Conservation (phyloP, 176 grass and related monocot genomes). For the Rhynchospora tenuis region DNA sequence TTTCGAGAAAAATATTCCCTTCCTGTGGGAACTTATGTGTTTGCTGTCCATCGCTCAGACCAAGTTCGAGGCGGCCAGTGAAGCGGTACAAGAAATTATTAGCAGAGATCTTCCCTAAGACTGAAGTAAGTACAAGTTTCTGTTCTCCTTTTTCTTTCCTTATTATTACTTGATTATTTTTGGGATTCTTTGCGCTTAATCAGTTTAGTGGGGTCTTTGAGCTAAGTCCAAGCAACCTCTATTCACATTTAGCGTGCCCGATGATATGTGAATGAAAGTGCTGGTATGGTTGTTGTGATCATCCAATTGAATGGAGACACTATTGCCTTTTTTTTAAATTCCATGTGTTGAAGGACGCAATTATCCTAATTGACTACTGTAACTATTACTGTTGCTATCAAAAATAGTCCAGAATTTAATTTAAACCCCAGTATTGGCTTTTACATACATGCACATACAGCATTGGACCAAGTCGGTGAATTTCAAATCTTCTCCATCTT, state of each 20-base stretch:
- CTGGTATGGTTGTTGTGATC: not conserved
- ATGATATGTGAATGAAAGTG: not conserved
- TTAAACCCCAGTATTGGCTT: not conserved
- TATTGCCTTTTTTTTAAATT: not conserved
- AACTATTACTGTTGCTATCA: not conserved
- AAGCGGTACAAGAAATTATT: constrained; percentile 99
- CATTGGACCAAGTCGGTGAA: not conserved
- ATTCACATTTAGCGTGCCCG: not conserved
- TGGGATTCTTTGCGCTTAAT: not conserved
- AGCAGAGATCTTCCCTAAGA: constrained; percentile 93
- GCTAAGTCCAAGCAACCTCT: not conserved
- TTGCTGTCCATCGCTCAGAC: constrained; percentile 87
- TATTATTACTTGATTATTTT: not conserved
- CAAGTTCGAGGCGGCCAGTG: constrained; percentile 86
- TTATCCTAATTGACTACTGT: not conserved
- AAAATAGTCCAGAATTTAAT: not conserved
- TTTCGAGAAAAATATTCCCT: constrained; percentile 73
- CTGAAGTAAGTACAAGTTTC: constrained; percentile 30
- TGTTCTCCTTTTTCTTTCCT: not conserved
- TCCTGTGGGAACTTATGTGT: constrained; percentile 95
- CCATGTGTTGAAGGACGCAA: not conserved
- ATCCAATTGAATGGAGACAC: not conserved
- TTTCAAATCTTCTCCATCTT: not conserved
- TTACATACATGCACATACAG: not conserved
- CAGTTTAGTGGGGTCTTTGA: not conserved